Evolutionary conservation across 805 yeast genomes (phyloP), one percentile per base, ranked within the genome.

Genomic region (Cyberlindnera suaveolens): DNA sequence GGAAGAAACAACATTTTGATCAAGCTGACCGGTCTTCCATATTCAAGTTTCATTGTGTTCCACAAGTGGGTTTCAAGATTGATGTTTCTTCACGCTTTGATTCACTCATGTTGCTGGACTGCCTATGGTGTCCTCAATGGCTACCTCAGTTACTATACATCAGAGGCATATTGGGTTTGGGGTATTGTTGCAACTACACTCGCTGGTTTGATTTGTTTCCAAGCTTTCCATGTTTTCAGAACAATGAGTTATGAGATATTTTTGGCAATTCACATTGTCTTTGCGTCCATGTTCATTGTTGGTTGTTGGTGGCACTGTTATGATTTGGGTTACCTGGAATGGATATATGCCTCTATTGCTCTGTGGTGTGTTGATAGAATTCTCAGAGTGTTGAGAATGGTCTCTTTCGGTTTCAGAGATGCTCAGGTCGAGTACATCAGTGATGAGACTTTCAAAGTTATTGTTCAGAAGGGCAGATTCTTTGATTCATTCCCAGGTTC

Each of bases 1-100:
- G 84, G 88, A 13, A 66, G 95, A 51, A 85, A 83, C 62, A 85
- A 82, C 58, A 66, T 85, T 31, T 57, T 85, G 47, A 74, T 72
- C 45, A 65, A 63, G 53, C 42, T 80, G 8, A 77, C 91, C 0
- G 85, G 87, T 8, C 71, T 87, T 70, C 67, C 78, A 4, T 80
- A 75, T 51, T 65, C 81, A 6, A 70, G 82, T 3, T 81, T 85
- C 63, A 72, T 82, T 48, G 63, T 71, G 32, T 75, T 76, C 55
- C 96, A 87, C 62, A 80, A 76, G 60, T 80, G 82, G 80, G 62
- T 70, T 18, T 77, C 80, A 3, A 60, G 83, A 43, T 53, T 70
- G 1, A 62, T 68, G 51, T 60, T 47, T 36, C 38, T 51, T 11
- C 51, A 51, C 34, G 58, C 57, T 1, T 8, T 49, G 17, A 39